Percentiles rank a stretch among this genome's conserved stretches.
These are phyloP conservation scores for Metahyphopichia silvanorum DNA, from an alignment of 805 yeast species.

Conservation along the genomic window DNA sequence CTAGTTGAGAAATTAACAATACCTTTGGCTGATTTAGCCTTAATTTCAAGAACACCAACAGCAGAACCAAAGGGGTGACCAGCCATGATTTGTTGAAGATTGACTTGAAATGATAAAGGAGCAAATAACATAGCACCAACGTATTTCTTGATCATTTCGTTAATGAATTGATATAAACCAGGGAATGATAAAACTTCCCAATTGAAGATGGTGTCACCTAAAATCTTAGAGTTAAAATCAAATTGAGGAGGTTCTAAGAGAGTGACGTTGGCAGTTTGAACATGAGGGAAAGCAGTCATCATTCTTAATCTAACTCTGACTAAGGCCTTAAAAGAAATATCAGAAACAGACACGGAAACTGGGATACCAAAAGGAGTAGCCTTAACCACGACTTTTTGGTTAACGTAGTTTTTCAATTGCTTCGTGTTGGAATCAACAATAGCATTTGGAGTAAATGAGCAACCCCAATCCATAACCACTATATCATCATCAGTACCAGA, in stretches of 20 bases:
- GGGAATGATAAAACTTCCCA: slow-evolving; percentile 88
- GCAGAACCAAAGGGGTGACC: slow-evolving; percentile 79
- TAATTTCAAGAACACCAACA: slow-evolving; percentile 78
- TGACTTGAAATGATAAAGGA: slow-evolving; percentile 91
- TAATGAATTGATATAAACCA: slow-evolving; percentile 78
- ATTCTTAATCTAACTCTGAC: slow-evolving; percentile 82
- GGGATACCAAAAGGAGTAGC: slow-evolving; percentile 80
- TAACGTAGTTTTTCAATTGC: slow-evolving; percentile 79
- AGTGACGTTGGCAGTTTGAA: slow-evolving; percentile 85
- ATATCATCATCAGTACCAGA: slow-evolving; percentile 88
- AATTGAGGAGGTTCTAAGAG: slow-evolving; percentile 83
- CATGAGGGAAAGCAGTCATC: slow-evolving; percentile 89
- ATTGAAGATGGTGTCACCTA: slow-evolving; percentile 83
- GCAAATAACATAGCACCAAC: slow-evolving; percentile 84
- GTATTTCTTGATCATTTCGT: slow-evolving; percentile 81
- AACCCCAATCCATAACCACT: slow-evolving; percentile 97
- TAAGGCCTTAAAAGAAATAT: slow-evolving; percentile 71
- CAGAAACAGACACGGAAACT: slow-evolving; percentile 76
- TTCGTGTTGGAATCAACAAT: slow-evolving; percentile 79
- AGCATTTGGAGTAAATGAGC: slow-evolving; percentile 90
- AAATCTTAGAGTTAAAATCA: slow-evolving; percentile 70
- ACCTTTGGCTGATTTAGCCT: slow-evolving; percentile 61
- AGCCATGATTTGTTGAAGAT: slow-evolving; percentile 84
- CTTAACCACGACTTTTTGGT: slow-evolving; percentile 75
- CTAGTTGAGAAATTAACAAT: slow-evolving; percentile 66